A percentile compares a stretch with the other conserved stretches of the same genome.
phyloP scores from a whole-genome alignment of 371 early-diverging fungal genomes.

The Chytridiales sp. region DNA sequence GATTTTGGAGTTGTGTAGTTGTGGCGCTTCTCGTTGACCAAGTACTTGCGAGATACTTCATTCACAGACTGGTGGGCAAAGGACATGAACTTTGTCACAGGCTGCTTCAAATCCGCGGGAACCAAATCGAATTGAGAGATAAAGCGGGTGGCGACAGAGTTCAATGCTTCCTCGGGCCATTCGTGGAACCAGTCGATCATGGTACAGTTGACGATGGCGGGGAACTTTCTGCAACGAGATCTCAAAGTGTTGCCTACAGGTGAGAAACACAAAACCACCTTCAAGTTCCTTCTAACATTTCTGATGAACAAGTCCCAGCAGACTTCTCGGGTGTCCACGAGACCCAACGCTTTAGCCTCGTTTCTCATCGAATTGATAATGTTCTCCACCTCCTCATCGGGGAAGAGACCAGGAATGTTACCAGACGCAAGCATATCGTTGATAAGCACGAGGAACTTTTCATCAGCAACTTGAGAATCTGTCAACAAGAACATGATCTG shows the following conservation, averaged over 20 bases:
- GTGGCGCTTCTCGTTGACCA: conserved; percentile 61
- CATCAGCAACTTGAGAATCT: conserved; percentile 63
- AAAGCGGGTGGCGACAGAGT: conserved; percentile 58
- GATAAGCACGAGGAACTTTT: conserved; percentile 61
- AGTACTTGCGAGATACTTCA: conserved; percentile 56
- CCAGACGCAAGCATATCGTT: conserved; percentile 65
- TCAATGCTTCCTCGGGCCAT: conserved; percentile 62
- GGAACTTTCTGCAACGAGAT: conserved; percentile 60
- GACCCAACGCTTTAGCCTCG: conserved; percentile 57
- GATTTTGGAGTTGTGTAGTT: conserved; percentile 68
- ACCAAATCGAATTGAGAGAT: conserved; percentile 55
- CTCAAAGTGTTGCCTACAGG: conserved; percentile 61
- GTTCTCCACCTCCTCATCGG: conserved; percentile 61
- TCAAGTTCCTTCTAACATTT: conserved; percentile 55
- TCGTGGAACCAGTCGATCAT: conserved; percentile 66
- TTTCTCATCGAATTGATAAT: conserved; percentile 62
- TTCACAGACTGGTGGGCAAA: conserved; percentile 59
- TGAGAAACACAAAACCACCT: conserved; percentile 62
- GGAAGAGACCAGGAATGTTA: conserved; percentile 61
- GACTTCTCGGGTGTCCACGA: conserved; percentile 58
- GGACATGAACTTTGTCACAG: conserved; percentile 62
- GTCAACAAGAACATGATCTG: conserved; percentile 63
- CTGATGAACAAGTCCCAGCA: conserved; percentile 65
- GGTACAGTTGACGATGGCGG: conserved; percentile 61
- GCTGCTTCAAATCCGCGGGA: conserved; percentile 43